phyloP scores from a whole-genome alignment of 1,284 basidiomycete species.

The Thelephora terrestris region DNA sequence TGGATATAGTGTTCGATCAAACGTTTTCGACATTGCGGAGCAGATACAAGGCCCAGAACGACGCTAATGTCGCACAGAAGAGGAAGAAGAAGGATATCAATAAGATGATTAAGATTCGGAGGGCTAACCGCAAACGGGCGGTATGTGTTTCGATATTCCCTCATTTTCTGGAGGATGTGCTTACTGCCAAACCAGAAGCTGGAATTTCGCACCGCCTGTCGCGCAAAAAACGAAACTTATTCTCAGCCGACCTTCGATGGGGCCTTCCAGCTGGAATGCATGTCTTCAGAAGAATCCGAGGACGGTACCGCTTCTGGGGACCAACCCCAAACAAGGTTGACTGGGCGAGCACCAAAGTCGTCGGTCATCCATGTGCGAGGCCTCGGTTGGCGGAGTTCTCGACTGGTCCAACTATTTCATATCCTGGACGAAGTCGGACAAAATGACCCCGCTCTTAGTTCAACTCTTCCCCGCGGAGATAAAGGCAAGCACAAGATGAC shows the following conservation, averaged over 20 bases:
- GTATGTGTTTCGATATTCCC: slow-evolving; percentile 28
- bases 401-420: slow-evolving; percentile 46
- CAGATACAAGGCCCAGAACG: slow-evolving; percentile 51
- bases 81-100: slow-evolving; percentile 42
- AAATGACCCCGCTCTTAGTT: slow-evolving; percentile 23
- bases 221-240: slow-evolving; percentile 40
- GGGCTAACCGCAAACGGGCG: slow-evolving; percentile 47
- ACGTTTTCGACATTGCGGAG: slow-evolving; percentile 56
- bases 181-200: slow-evolving; percentile 43
- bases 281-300: slow-evolving; percentile 70
- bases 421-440: slow-evolving; percentile 48
- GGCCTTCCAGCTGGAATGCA: slow-evolving; percentile 60
- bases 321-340: too few relatives aligned
- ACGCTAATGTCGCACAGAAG: slow-evolving; percentile 30
- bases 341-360: slow-evolving; percentile 5
- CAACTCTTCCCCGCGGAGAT: slow-evolving; percentile 44
- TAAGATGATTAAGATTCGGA: slow-evolving; percentile 50
- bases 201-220: slow-evolving; percentile 44
- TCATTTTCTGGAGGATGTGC: background rate
- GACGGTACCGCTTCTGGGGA: slow-evolving; percentile 26
- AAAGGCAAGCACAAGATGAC: slow-evolving; percentile 42
- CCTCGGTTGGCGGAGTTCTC: slow-evolving; percentile 50
- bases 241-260: slow-evolving; percentile 54
- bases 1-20: slow-evolving; percentile 60
- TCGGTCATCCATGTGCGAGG: slow-evolving; percentile 41